A percentile compares a stretch with the other conserved stretches of the same genome.
Evolutionary conservation across 2,329 filamentous ascomycete species (phyloP).

Genomic region (Ustulina deusta): DNA sequence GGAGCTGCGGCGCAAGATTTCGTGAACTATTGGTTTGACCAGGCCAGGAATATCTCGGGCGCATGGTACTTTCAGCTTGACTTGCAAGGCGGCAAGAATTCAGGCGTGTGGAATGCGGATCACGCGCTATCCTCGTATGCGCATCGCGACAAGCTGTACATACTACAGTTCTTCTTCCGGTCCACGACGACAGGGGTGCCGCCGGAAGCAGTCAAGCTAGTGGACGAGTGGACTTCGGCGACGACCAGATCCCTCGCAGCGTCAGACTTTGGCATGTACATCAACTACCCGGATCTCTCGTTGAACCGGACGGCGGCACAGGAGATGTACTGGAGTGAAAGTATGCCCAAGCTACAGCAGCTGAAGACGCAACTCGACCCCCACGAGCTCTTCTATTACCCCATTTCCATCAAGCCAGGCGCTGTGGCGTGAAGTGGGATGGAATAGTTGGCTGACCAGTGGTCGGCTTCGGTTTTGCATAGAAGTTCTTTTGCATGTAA

Average conservation of each 20-base stretch:
- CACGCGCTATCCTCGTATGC: conserved; percentile 54
- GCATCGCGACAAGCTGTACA: conserved; percentile 61
- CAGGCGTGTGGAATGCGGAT: conserved; percentile 51
- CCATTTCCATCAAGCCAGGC: conserved; percentile 49
- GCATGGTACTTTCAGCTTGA: conserved; percentile 60
- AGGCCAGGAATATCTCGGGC: conserved; percentile 51
- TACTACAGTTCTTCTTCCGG: conserved; percentile 62
- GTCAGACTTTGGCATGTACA: conserved; percentile 55
- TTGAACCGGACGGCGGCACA: conserved; percentile 61
- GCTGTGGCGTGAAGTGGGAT: conserved; percentile 22
- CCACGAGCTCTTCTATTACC: conserved; percentile 57
- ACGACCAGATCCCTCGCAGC: conserved; percentile 41
- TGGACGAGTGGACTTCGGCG: conserved; percentile 48
- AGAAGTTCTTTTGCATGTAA: conserved; percentile 24
- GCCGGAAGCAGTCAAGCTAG: conserved; percentile 42
- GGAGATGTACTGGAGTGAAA: conserved; percentile 61
- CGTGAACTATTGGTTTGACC: conserved; percentile 56
- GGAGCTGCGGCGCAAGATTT: conserved; percentile 53
- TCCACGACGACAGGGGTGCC: conserved; percentile 49
- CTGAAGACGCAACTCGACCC: conserved; percentile 58
- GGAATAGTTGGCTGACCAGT: neutral
- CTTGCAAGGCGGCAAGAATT: conserved; percentile 57
- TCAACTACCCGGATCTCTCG: conserved; percentile 66
- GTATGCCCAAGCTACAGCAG: conserved; percentile 52
- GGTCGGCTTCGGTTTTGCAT: conserved; percentile 11